These are phyloP conservation scores for Sapria himalayana DNA, from an alignment of 345 rosid genomes.

Conservation along the genomic window DNA sequence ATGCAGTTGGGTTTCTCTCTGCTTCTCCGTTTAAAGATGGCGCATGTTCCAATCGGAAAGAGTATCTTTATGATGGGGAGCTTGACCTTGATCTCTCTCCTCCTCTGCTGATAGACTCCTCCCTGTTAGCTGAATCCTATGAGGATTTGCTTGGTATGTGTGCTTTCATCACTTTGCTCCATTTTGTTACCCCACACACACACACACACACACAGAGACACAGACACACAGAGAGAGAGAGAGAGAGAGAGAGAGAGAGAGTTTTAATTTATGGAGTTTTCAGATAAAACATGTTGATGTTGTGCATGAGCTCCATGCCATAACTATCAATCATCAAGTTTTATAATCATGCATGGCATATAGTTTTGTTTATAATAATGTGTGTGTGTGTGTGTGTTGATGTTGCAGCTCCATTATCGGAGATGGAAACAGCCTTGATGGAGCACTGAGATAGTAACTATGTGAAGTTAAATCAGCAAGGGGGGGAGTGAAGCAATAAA, in stretches of 20 bases:
- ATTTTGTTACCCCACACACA: slow-evolving; percentile 2
- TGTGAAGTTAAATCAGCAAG: too few relatives aligned
- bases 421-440: slow-evolving; percentile 66
- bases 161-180: slow-evolving; percentile 1
- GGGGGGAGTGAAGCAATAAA: too few relatives aligned
- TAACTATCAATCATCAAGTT: not conserved
- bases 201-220: not conserved
- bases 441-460: slow-evolving; percentile 47
- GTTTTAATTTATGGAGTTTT: too few relatives aligned
- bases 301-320: too few relatives aligned
- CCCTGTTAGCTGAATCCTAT: slow-evolving; percentile 47
- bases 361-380: not conserved
- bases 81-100: slow-evolving; percentile 77
- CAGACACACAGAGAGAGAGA: too few relatives aligned
- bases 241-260: too few relatives aligned
- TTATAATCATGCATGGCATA: not conserved
- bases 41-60: slow-evolving; percentile 30
- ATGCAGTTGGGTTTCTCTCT: slow-evolving; percentile 52
- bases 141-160: slow-evolving; percentile 89
- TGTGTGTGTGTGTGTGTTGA: slow-evolving; percentile 6
- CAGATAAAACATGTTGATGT: too few relatives aligned
- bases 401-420: slow-evolving; percentile 65
- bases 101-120: slow-evolving; percentile 64
- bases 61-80: slow-evolving; percentile 39
- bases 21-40: slow-evolving; percentile 36